phyloP scores from a whole-genome alignment of 1,284 basidiomycete species.

The Ceratobasidium papillatum region DNA sequence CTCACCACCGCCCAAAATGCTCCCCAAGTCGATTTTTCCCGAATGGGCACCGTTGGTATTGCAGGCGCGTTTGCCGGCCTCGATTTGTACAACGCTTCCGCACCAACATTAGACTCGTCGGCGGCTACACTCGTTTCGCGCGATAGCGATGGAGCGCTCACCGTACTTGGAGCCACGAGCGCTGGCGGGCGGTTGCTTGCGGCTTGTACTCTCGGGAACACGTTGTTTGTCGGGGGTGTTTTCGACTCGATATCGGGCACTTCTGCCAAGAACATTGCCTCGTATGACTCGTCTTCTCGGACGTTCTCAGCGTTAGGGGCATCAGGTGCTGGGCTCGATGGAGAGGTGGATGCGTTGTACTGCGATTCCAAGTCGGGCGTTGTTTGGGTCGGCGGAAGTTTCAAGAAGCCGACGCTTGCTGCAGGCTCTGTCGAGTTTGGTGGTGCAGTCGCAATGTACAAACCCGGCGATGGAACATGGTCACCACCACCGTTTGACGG shows the following conservation, averaged over 20 bases:
- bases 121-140: conserved; percentile 76
- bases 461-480: conserved; percentile 72
- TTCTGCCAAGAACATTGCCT: conserved; percentile 72
- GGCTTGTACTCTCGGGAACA: conserved; percentile 68
- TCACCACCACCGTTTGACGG: conserved; percentile 82
- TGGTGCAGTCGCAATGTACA: conserved; percentile 83
- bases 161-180: conserved; percentile 72
- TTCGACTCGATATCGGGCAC: conserved; percentile 73
- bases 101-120: conserved; percentile 66
- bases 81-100: conserved; percentile 64
- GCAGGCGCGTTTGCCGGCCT: conserved; percentile 88
- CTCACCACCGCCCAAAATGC: conserved; percentile 48
- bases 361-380: conserved; percentile 78
- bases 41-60: conserved; percentile 89
- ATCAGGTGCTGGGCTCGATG: conserved; percentile 65
- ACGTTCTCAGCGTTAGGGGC: conserved; percentile 69
- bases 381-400: conserved; percentile 88
- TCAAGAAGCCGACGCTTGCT: conserved; percentile 56
- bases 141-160: conserved; percentile 67
- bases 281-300: conserved; percentile 69
- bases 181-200: conserved; percentile 71
- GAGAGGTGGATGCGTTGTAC: conserved; percentile 76
- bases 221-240: conserved; percentile 77
- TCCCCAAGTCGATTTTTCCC: conserved; percentile 86
- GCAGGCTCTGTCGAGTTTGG: conserved; percentile 56